These are phyloP conservation scores for Centaurea solstitialis DNA, from an alignment of 129 eudicot genomes.

Conservation along the genomic window DNA sequence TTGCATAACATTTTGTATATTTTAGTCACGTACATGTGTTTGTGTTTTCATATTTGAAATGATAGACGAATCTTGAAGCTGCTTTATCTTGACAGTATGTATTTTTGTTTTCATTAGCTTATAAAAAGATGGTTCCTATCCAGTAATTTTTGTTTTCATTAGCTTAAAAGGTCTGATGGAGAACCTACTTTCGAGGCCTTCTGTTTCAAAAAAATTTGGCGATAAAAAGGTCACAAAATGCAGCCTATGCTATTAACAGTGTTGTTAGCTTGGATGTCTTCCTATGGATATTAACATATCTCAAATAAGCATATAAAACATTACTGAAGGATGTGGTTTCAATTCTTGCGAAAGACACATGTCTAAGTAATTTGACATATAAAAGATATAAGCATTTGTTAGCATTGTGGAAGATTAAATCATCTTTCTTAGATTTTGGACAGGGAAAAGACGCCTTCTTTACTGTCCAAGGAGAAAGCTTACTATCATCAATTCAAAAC, in stretches of 20 bases:
- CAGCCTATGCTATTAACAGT: not conserved
- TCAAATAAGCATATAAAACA: not conserved
- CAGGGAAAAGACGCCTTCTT: constrained; percentile 66
- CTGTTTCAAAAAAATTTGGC: no score
- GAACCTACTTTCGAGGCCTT: not conserved
- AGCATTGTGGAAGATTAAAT: constrained; percentile 5
- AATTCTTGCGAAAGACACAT: not conserved
- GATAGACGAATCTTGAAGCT: not conserved
- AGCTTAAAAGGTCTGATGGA: not conserved
- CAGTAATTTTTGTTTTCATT: not conserved
- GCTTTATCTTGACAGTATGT: not conserved
- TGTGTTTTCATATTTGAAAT: not conserved
- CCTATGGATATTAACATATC: not conserved
- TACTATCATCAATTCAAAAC: constrained; percentile 56
- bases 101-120: not conserved
- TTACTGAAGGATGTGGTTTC: not conserved
- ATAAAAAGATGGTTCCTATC: no score
- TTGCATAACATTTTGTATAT: constrained; percentile 5
- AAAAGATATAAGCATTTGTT: not conserved
- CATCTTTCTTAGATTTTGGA: constrained; percentile 46
- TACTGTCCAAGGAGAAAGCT: constrained; percentile 64
- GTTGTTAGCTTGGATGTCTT: not conserved
- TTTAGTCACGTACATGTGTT: not conserved
- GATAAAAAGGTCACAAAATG: not conserved
- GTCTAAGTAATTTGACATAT: constrained; percentile 3